Evolutionary conservation across 345 rosid genomes (phyloP).

Genomic region (Cardamine occulta): DNA sequence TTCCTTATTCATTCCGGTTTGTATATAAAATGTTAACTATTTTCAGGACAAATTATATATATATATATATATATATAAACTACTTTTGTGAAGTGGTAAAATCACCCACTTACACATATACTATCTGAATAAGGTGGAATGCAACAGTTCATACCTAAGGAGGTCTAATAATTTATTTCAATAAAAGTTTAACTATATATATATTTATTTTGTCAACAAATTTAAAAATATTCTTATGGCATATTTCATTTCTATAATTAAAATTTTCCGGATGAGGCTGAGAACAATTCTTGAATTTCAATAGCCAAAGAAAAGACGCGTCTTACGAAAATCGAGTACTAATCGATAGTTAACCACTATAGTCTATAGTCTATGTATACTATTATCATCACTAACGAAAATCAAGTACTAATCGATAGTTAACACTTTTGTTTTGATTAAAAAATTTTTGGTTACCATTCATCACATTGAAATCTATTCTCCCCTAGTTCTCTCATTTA

Average conservation of each 20-base stretch:
- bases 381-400: neutral
- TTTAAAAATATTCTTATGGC: neutral
- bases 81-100: neutral
- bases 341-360: neutral
- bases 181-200: too few relatives aligned
- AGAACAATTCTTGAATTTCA: neutral
- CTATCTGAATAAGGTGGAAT: conserved; percentile 13
- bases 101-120: neutral
- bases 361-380: too few relatives aligned
- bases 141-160: conserved; percentile 12
- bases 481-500: neutral
- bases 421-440: neutral
- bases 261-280: neutral
- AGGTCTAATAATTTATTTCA: conserved; percentile 10
- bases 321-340: neutral
- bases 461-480: neutral
- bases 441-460: neutral
- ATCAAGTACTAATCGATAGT: too few relatives aligned
- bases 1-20: conserved; percentile 10
- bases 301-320: neutral
- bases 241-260: too few relatives aligned
- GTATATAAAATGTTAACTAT: conserved; percentile 7
- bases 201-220: neutral
- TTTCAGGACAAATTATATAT: neutral
- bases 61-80: neutral